These are phyloP conservation scores for Senna tora DNA, from an alignment of 306 rosid genomes.

Conservation along the genomic window DNA sequence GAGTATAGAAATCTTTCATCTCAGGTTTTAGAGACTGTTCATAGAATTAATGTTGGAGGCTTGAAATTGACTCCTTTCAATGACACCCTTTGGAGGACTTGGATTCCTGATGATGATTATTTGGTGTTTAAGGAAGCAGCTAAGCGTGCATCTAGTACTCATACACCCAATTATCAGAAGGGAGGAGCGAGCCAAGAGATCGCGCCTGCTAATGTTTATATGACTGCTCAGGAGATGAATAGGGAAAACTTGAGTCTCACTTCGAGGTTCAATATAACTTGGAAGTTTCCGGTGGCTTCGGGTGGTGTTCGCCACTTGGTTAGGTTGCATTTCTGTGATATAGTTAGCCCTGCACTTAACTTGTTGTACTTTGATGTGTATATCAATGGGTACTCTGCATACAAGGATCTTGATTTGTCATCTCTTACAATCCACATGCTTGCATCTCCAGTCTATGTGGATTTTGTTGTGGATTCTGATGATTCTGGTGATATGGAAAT, in stretches of 20 bases:
- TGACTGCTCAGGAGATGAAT: constrained; percentile 93
- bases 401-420: constrained; percentile 83
- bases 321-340: constrained; percentile 90
- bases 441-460: constrained; percentile 78
- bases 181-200: constrained; percentile 74
- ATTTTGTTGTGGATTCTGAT: constrained; percentile 74
- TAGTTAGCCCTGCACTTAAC: constrained; percentile 70
- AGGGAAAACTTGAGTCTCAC: constrained; percentile 49
- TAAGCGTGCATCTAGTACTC: constrained; percentile 54
- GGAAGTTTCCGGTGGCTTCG: constrained; percentile 69
- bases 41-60: constrained; percentile 94
- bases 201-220: constrained; percentile 84
- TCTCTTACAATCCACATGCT: constrained; percentile 54
- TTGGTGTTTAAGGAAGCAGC: constrained; percentile 72
- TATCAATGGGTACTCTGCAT: constrained; percentile 75
- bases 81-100: constrained; percentile 93
- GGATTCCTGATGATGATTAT: constrained; percentile 86
- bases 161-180: constrained; percentile 66
- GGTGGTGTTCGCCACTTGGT: constrained; percentile 58
- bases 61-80: constrained; percentile 79
- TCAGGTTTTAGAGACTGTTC: constrained; percentile 74
- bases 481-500: constrained; percentile 58
- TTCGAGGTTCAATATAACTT: constrained; percentile 74
- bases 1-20: constrained; percentile 67
- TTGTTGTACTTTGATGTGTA: constrained; percentile 80